Conservation (phyloP, 768 basidiomycete species). For the Dendrothele bispora region DNA sequence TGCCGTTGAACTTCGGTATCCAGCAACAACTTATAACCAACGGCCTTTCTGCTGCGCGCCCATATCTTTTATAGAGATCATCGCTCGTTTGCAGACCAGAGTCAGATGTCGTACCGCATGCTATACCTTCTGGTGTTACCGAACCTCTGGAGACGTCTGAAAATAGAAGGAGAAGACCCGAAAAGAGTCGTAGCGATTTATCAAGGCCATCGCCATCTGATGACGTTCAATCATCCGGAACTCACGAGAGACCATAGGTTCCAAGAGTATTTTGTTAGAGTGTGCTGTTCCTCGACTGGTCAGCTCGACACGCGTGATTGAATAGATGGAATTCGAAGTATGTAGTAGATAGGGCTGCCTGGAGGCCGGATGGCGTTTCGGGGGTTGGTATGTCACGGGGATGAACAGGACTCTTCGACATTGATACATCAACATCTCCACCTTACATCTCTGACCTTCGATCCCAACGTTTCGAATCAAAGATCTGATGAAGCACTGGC, state of each 20-base stretch:
- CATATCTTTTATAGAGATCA: conserved; percentile 48
- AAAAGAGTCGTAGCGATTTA: conserved; percentile 79
- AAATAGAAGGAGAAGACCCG: conserved; percentile 51
- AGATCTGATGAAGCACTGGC: no score
- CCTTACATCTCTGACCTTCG: background rate
- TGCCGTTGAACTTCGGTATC: no score
- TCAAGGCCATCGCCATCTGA: conserved; percentile 81
- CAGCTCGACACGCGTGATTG: background rate
- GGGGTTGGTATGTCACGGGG: no score
- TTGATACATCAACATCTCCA: background rate
- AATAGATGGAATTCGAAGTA: background rate
- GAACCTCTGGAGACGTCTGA: conserved; percentile 35
- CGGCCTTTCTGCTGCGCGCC: no score
- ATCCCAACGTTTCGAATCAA: no score
- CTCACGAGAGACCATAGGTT: conserved; percentile 84
- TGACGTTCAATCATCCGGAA: conserved; percentile 95
- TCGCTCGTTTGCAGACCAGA: conserved; percentile 75
- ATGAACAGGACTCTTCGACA: no score
- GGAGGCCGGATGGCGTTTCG: no score
- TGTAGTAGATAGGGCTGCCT: background rate
- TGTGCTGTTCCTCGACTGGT: conserved; percentile 38
- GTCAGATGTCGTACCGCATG: no score
- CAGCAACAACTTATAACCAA: no score
- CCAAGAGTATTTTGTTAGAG: conserved; percentile 87
- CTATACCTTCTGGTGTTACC: conserved; percentile 42